Evolutionary conservation across 805 yeast genomes (phyloP).

Genomic region (Candida broadrunensis): DNA sequence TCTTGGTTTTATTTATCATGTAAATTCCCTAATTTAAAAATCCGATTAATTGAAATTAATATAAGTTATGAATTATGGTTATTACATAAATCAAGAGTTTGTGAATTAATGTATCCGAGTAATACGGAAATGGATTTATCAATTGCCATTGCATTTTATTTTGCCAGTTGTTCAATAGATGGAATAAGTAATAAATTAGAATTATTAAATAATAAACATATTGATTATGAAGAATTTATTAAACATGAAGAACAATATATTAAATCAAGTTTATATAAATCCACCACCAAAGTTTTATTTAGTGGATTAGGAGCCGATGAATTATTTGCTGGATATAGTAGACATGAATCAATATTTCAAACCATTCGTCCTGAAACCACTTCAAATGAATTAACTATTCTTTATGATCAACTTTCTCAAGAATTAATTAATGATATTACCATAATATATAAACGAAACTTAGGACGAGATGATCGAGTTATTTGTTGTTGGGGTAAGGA

Average conservation of each 20-base stretch:
- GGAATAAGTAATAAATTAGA: slow-evolving; percentile 24
- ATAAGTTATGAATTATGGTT: slow-evolving; percentile 69
- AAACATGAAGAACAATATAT: slow-evolving; percentile 6
- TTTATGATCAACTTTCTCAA: slow-evolving; percentile 41
- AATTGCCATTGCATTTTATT: slow-evolving; percentile 92
- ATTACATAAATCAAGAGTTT: slow-evolving; percentile 48
- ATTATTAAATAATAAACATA: slow-evolving; percentile 9
- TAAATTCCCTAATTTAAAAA: slow-evolving; percentile 32
- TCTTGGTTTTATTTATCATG: slow-evolving; percentile 54
- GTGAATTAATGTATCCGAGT: slow-evolving; percentile 73
- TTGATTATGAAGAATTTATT: slow-evolving; percentile 17
- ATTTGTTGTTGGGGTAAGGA: slow-evolving; percentile 87
- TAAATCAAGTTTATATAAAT: slow-evolving; percentile 30
- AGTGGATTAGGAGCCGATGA: slow-evolving; percentile 99
- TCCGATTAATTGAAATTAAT: slow-evolving; percentile 65
- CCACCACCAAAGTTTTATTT: slow-evolving; percentile 66
- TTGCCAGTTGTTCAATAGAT: slow-evolving; percentile 53
- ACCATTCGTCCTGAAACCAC: slow-evolving; percentile 13
- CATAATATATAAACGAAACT: slow-evolving; percentile 72
- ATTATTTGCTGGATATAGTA: slow-evolving; percentile 90
- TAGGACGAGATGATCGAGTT: slow-evolving; percentile 91
- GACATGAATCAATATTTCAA: slow-evolving; percentile 61
- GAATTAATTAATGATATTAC: slow-evolving; percentile 72
- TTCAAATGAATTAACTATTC: slow-evolving; percentile 11
- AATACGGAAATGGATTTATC: slow-evolving; percentile 93